Evolutionary conservation across 1,284 basidiomycete genomes (phyloP).

Genomic region (Cryptococcus jaspeensis): DNA sequence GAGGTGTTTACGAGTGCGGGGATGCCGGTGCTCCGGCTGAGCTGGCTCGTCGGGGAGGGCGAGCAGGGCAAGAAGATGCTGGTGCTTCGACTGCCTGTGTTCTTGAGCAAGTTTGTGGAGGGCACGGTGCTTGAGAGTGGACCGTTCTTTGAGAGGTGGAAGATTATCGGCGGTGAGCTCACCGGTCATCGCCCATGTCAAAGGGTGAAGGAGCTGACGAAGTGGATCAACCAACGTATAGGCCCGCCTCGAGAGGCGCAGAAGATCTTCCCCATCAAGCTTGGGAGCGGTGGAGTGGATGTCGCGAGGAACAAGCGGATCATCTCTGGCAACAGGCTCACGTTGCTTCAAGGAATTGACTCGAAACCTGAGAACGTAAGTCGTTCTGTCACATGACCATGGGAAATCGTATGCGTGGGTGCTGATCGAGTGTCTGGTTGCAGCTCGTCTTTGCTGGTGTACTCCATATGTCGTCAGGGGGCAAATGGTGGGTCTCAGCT

Average conservation of each 20-base stretch:
- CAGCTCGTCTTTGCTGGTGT: slow-evolving; percentile 83
- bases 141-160: slow-evolving; percentile 98
- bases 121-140: slow-evolving; percentile 76
- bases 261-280: slow-evolving; percentile 73
- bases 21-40: slow-evolving; percentile 75
- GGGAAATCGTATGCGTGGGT: not conserved
- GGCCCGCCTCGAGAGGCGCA: slow-evolving; percentile 85
- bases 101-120: slow-evolving; percentile 89
- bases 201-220: not conserved
- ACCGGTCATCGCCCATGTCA: not conserved
- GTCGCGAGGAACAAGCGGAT: slow-evolving; percentile 69
- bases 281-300: slow-evolving; percentile 74
- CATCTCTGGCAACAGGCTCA: slow-evolving; percentile 72
- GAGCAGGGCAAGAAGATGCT: slow-evolving; percentile 55
- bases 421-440: slow-evolving; percentile 46
- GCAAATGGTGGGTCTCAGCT: slow-evolving; percentile 65
- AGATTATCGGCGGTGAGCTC: slow-evolving; percentile 77
- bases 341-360: slow-evolving; percentile 75
- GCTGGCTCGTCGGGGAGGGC: slow-evolving; percentile 87
- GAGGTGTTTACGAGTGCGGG: slow-evolving; percentile 68
- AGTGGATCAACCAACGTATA: slow-evolving; percentile 5
- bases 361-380: slow-evolving; percentile 65
- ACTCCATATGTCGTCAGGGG: slow-evolving; percentile 77
- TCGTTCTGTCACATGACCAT: not conserved
- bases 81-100: slow-evolving; percentile 78